These are phyloP conservation scores for Musa acuminata DNA, from an alignment of 176 grass and related monocot genomes.

Conservation along the genomic window DNA sequence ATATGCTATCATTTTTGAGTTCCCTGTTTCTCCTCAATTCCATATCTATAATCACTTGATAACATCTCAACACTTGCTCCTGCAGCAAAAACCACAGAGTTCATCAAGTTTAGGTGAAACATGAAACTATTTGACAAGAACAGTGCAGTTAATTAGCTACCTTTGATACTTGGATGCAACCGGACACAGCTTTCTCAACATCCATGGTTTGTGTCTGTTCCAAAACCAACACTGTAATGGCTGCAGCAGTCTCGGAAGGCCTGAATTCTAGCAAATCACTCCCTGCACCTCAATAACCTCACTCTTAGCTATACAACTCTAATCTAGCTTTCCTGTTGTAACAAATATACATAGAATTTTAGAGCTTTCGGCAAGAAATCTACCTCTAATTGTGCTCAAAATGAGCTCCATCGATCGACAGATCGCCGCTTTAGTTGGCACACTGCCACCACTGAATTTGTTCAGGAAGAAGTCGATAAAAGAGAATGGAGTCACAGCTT, in stretches of 20 bases:
- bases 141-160: constrained; percentile 27
- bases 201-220: constrained; percentile 50
- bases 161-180: constrained; percentile 57
- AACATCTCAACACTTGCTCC: constrained; percentile 68
- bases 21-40: constrained; percentile 33
- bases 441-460: constrained; percentile 38
- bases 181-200: constrained; percentile 40
- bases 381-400: constrained; percentile 61
- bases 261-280: constrained; percentile 71
- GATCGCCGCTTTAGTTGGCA: constrained; percentile 15
- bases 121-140: neutral
- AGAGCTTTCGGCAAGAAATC: neutral
- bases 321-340: neutral
- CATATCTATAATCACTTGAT: constrained; percentile 61
- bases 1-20: constrained; percentile 35
- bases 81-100: constrained; percentile 22
- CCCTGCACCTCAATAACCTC: constrained; percentile 33
- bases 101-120: neutral
- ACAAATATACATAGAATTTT: neutral
- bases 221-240: constrained; percentile 43
- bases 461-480: constrained; percentile 54
- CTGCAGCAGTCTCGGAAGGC: constrained; percentile 72
- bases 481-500: constrained; percentile 59
- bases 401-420: constrained; percentile 38
- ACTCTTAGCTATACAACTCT: constrained; percentile 22